Conservation (phyloP, 179 eudicot species). For the Sideroxylon spinosum region DNA sequence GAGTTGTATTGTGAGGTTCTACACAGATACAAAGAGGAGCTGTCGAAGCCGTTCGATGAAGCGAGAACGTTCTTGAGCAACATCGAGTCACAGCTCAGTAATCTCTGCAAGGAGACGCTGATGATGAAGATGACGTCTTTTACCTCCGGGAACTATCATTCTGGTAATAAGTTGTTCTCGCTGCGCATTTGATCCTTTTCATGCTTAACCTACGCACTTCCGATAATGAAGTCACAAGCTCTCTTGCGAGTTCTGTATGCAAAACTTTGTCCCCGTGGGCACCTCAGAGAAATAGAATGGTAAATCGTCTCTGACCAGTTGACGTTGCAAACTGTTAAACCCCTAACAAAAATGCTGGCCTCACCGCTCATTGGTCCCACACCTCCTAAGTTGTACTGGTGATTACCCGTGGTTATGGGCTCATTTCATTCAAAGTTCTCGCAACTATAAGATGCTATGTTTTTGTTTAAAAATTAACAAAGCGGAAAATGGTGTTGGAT, state of each 20-base stretch:
- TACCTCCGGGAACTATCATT: slow-evolving; percentile 19
- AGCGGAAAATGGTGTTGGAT: too few species aligned
- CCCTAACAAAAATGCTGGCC: too few species aligned
- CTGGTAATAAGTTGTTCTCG: slow-evolving; percentile 13
- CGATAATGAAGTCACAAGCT: neutral
- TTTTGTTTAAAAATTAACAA: too few species aligned
- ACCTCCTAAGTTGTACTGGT: too few species aligned
- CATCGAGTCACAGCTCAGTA: slow-evolving; percentile 29
- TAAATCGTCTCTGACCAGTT: too few species aligned
- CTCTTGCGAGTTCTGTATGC: neutral
- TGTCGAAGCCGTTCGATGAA: slow-evolving; percentile 27
- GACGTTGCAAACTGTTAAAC: slow-evolving; percentile 5
- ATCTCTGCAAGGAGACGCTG: slow-evolving; percentile 29
- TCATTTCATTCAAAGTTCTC: too few species aligned
- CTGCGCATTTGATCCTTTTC: neutral
- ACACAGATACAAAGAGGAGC: slow-evolving; percentile 28
- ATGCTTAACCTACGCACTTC: slow-evolving; percentile 1
- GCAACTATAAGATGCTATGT: too few species aligned
- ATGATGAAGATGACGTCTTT: slow-evolving; percentile 16
- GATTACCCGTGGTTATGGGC: too few species aligned
- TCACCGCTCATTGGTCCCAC: too few species aligned
- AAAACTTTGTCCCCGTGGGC: neutral
- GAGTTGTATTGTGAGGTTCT: slow-evolving; percentile 28
- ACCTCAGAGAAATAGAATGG: neutral
- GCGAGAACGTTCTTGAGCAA: slow-evolving; percentile 27